Percentiles rank a stretch among this genome's conserved stretches.
Evolutionary conservation across 176 grass and related monocot species (phyloP).

Genomic region (Oryza coarctata): DNA sequence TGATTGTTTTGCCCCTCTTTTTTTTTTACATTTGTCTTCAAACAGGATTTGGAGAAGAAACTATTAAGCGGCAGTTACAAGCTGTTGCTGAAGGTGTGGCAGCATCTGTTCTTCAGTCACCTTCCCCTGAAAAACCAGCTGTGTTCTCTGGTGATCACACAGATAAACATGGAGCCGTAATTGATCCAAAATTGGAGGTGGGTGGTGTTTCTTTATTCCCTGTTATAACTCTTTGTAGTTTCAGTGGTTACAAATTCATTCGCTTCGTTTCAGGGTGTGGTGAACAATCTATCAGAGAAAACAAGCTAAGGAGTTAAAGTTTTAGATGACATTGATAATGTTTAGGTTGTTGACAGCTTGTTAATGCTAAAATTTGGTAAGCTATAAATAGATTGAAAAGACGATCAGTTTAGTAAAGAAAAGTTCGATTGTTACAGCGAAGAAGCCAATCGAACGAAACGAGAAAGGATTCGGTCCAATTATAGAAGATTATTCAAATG

Average conservation of each 20-base stretch:
- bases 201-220: constrained; percentile 4
- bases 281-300: constrained; percentile 57
- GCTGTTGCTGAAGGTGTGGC: constrained; percentile 87
- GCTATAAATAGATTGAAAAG: too few species aligned
- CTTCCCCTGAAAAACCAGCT: constrained; percentile 48
- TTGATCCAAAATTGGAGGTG: constrained; percentile 77
- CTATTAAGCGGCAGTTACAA: constrained; percentile 73
- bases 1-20: background rate
- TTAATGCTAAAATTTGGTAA: too few species aligned
- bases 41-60: constrained; percentile 66
- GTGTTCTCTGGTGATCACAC: constrained; percentile 36
- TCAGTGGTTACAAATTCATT: constrained; percentile 1
- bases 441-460: too few species aligned
- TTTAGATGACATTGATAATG: constrained; percentile 57
- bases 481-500: too few species aligned
- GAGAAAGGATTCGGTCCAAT: too few species aligned
- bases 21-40: constrained; percentile 5
- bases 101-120: constrained; percentile 71
- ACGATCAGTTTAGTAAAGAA: too few species aligned
- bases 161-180: constrained; percentile 25
- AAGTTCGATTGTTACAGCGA: too few species aligned
- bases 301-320: constrained; percentile 49
- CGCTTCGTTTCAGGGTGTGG: constrained; percentile 49
- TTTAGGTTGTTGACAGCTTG: constrained; percentile 64
- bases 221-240: constrained; percentile 11